phyloP scores from a whole-genome alignment of 495 filamentous ascomycete species.

The Penicillium desertorum region DNA sequence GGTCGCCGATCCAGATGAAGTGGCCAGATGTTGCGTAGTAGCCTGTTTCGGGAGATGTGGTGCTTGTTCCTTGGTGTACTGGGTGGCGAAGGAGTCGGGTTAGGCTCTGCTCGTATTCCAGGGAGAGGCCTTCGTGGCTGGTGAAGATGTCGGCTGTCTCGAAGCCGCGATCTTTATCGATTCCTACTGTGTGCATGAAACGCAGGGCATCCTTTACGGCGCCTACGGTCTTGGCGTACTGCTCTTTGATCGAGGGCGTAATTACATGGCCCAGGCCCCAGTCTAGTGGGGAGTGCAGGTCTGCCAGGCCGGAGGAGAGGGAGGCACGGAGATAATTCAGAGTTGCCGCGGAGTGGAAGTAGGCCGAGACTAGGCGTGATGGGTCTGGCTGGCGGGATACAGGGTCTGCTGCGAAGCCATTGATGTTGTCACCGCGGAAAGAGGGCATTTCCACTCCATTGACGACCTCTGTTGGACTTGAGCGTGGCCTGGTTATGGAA shows the following conservation, averaged over 20 bases:
- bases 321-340: slow-evolving; percentile 88
- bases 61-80: slow-evolving; percentile 13
- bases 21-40: slow-evolving; percentile 93
- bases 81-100: slow-evolving; percentile 71
- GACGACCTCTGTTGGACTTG: slow-evolving; percentile 79
- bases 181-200: slow-evolving; percentile 94
- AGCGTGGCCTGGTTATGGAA: slow-evolving; percentile 60
- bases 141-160: slow-evolving; percentile 95
- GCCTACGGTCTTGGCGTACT: slow-evolving; percentile 78
- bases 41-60: slow-evolving; percentile 27
- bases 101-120: slow-evolving; percentile 90
- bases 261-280: slow-evolving; percentile 95
- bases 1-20: slow-evolving; percentile 97
- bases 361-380: slow-evolving; percentile 79
- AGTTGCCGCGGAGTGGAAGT: slow-evolving; percentile 92
- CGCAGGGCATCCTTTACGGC: slow-evolving; percentile 87
- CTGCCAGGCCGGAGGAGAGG: slow-evolving; percentile 83
- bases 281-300: slow-evolving; percentile 89
- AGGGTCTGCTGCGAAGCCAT: slow-evolving; percentile 66
- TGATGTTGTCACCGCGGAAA: slow-evolving; percentile 94
- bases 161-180: slow-evolving; percentile 77
- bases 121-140: slow-evolving; percentile 88
- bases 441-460: slow-evolving; percentile 80
- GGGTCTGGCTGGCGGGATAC: slow-evolving; percentile 78
- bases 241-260: slow-evolving; percentile 74